Base-by-base conservation (phyloP, 75 land plant genomes). In the Isoetes taiwanensis region DNA sequence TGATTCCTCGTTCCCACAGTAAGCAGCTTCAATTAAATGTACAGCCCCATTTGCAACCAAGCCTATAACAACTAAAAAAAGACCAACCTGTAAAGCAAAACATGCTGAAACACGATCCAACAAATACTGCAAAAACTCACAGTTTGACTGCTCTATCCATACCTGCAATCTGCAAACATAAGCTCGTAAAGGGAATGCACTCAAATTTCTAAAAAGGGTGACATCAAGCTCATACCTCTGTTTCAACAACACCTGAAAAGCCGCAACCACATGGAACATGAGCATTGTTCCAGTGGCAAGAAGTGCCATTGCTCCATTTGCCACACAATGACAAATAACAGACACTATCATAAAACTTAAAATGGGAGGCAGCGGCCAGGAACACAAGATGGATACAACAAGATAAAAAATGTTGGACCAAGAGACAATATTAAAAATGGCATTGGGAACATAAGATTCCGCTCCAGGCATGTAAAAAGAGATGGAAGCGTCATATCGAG, bases 401-500 rank as follows among this genome's bases (percentile, higher is more conserved):
- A 82, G 52, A 39, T 84, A 78, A 32, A 80, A 28, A 31, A 30
- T 20, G 84, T 53, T 9, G 98, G 98, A 34, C 74, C 59, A 8
- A 74, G 28, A 25, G 74, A 74, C 0, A 80, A 29, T n/a, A 68
- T 41, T 11, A 75, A 30, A 59, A 84, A 87, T 46, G 81, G 73
- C 16, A 71, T 34, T 9, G 95, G 85, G 25, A 79, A 34, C 53
- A 64, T 76, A 55, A 93, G 64, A 63, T 93, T 87, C n/a, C 64
- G 72, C 30, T 93, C 98, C 42, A 87, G 61, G 50, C 79, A 79
- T 46, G 78, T 30, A 59, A 86, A 61, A 54, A 87, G 50, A 2
- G 98, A 93, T 41, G 95, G 95, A 11, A 84, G 17, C 19, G 80
- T 68, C 16, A 70, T 39, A 59, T 86, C 82, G 52, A 74, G 73